Evolutionary conservation across 371 early-diverging fungal species (phyloP).

Genomic region (Mortierella sp.): DNA sequence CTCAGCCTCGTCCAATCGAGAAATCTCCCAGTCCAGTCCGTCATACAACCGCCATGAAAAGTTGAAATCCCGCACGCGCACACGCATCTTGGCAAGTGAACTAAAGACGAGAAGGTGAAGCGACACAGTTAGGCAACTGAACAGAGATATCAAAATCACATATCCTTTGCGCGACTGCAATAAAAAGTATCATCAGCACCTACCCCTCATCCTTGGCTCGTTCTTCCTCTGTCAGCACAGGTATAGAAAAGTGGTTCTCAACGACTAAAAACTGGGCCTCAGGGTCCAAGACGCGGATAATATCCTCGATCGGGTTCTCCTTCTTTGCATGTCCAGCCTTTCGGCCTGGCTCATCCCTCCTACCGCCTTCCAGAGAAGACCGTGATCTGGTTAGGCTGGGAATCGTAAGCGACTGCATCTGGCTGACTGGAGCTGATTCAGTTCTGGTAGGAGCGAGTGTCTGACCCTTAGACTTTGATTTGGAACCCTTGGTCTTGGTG

Average conservation of each 20-base stretch:
- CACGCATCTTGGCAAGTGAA: constrained; percentile 58
- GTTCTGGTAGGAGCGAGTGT: constrained; percentile 7
- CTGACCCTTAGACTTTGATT: constrained; percentile 16
- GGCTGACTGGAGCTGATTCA: not conserved
- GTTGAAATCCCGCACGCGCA: constrained; percentile 71
- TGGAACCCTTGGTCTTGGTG: constrained; percentile 11
- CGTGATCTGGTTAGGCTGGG: not conserved
- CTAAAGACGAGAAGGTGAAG: not conserved
- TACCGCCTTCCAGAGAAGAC: constrained; percentile 17
- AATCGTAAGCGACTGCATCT: not conserved
- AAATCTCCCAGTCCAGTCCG: constrained; percentile 61
- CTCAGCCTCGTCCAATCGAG: constrained; percentile 45
- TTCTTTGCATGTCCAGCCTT: constrained; percentile 1
- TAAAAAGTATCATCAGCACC: not conserved
- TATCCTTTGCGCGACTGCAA: no score
- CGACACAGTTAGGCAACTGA: not conserved
- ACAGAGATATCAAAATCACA: not conserved
- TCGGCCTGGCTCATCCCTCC: constrained; percentile 11
- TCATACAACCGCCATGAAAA: constrained; percentile 75
- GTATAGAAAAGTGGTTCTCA: constrained; percentile 75
- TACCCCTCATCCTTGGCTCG: constrained; percentile 51
- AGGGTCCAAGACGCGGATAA: constrained; percentile 46
- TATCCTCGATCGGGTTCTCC: constrained; percentile 43
- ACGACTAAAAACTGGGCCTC: constrained; percentile 63
- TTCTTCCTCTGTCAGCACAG: constrained; percentile 60